These are phyloP conservation scores for Stellera chamaejasme DNA, from an alignment of 345 rosid genomes.

Conservation along the genomic window DNA sequence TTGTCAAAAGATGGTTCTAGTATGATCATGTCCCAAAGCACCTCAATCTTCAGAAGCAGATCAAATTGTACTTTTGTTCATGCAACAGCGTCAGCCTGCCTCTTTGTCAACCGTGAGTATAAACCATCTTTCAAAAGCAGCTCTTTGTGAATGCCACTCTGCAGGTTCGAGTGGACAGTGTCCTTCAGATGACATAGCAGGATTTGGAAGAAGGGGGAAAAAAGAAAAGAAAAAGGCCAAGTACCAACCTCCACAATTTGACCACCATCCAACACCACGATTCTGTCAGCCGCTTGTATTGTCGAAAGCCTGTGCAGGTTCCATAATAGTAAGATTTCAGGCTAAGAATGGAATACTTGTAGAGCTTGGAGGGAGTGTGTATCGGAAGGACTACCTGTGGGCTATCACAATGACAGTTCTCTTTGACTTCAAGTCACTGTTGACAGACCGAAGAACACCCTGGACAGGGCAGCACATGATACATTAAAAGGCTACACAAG, in stretches of 20 bases:
- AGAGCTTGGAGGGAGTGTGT: slow-evolving; percentile 2
- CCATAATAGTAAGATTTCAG: not conserved
- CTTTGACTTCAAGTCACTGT: slow-evolving; percentile 44
- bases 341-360: too few species aligned
- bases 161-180: slow-evolving; percentile 9
- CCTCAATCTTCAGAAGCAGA: too few species aligned
- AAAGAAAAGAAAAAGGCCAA: not conserved
- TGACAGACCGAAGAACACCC: slow-evolving; percentile 81
- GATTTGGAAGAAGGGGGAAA: not conserved
- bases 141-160: slow-evolving; percentile 84
- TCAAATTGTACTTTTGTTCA: slow-evolving; percentile 18
- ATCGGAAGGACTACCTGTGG: slow-evolving; percentile 43
- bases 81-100: slow-evolving; percentile 82
- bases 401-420: slow-evolving; percentile 87
- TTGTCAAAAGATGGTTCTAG: too few species aligned
- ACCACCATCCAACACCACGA: slow-evolving; percentile 86
- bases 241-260: slow-evolving; percentile 60
- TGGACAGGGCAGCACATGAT: slow-evolving; percentile 16
- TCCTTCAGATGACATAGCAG: not conserved
- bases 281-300: slow-evolving; percentile 83
- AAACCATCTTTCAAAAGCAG: slow-evolving; percentile 66
- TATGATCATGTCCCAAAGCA: too few species aligned
- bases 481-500: slow-evolving; percentile 3
- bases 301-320: slow-evolving; percentile 72
- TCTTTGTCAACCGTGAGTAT: slow-evolving; percentile 71